Conservation (phyloP, 139 green algal species). For the Ulvella scutata region DNA sequence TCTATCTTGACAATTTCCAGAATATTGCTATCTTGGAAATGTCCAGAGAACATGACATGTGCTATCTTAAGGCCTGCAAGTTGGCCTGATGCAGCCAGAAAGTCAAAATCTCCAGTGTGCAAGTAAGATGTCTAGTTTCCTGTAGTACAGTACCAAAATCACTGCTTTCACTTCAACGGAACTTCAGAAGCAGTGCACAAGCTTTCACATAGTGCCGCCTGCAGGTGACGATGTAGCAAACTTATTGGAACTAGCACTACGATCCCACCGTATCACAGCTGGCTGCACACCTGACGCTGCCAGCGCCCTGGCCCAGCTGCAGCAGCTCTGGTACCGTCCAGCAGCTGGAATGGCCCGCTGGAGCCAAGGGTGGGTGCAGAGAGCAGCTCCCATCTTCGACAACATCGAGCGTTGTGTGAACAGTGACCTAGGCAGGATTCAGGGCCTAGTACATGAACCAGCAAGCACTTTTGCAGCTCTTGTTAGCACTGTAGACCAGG, state of each 20-base stretch:
- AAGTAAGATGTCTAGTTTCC: too few species aligned
- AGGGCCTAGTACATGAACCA: constrained; percentile 34
- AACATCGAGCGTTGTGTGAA: constrained; percentile 38
- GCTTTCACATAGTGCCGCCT: neutral
- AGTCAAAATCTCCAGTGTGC: too few species aligned
- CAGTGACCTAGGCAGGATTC: constrained; percentile 45
- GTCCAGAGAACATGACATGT: too few species aligned
- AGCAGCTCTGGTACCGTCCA: neutral
- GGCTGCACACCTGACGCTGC: neutral
- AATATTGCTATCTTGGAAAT: too few species aligned
- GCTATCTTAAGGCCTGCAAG: too few species aligned
- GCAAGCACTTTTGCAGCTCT: constrained; percentile 39
- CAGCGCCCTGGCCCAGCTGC: neutral
- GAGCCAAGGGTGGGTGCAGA: constrained; percentile 36
- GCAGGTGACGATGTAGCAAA: constrained; percentile 38
- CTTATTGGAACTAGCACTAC: constrained; percentile 40
- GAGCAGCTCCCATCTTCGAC: constrained; percentile 43
- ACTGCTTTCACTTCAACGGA: too few species aligned
- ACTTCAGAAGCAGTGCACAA: too few species aligned
- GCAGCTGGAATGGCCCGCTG: constrained; percentile 14
- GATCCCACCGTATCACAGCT: constrained; percentile 15
- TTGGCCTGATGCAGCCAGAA: too few species aligned
- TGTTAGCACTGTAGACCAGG: constrained; percentile 28
- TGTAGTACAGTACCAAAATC: too few species aligned
- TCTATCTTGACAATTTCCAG: too few species aligned